A percentile compares a stretch with the other conserved stretches of the same genome.
These are phyloP conservation scores for Colletotrichum truncatum DNA, from an alignment of 2,329 filamentous ascomycete genomes.

Conservation along the genomic window DNA sequence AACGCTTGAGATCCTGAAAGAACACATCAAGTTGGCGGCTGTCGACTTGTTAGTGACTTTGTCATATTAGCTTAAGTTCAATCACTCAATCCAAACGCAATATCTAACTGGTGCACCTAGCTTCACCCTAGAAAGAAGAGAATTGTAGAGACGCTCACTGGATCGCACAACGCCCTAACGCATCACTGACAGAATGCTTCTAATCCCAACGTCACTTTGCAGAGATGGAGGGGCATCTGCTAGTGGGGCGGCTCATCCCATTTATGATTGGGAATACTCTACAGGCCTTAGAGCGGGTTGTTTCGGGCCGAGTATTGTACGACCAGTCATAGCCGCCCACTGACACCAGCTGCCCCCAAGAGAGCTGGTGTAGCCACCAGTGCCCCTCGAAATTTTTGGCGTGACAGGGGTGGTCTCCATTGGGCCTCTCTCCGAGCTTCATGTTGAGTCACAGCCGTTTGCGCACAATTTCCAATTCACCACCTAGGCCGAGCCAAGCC, in stretches of 20 bases:
- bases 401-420: slow-evolving; percentile 19
- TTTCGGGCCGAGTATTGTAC: slow-evolving; percentile 20
- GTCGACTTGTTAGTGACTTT: too few species aligned
- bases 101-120: neutral
- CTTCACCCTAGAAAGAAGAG: neutral
- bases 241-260: slow-evolving; percentile 6
- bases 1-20: too few species aligned
- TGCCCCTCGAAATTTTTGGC: slow-evolving; percentile 31
- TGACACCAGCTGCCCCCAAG: slow-evolving; percentile 10
- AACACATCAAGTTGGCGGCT: too few species aligned
- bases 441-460: slow-evolving; percentile 26
- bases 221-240: slow-evolving; percentile 24
- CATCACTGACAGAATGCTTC: slow-evolving; percentile 20
- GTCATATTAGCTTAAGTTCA: too few species aligned
- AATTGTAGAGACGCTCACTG: neutral
- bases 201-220: slow-evolving; percentile 27
- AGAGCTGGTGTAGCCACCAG: slow-evolving; percentile 4
- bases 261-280: slow-evolving; percentile 1
- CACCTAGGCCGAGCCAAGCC: neutral
- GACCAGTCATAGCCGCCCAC: slow-evolving; percentile 2
- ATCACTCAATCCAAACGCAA: too few species aligned
- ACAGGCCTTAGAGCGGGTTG: neutral
- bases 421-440: slow-evolving; percentile 24
- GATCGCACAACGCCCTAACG: slow-evolving; percentile 11
- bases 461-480: slow-evolving; percentile 24